Conservation (phyloP, 768 basidiomycete genomes). For the Calocera viscosa region DNA sequence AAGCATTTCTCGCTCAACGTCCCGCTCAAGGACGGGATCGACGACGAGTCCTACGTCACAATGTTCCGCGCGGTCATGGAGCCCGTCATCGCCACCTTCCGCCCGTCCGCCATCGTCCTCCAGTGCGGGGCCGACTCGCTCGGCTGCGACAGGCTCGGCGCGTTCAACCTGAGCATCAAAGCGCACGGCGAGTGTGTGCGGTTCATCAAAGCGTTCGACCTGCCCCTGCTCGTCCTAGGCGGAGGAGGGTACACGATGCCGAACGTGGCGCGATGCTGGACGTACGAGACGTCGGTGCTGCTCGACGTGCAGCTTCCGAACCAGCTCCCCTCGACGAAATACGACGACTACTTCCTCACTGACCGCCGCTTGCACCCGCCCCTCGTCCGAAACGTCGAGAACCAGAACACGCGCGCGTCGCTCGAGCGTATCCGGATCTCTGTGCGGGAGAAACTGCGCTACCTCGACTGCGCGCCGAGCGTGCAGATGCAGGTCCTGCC, state of each 20-base stretch:
- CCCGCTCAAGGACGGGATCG: slow-evolving; percentile 87
- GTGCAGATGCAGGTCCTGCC: slow-evolving; percentile 95
- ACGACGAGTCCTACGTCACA: slow-evolving; percentile 91
- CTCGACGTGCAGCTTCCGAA: slow-evolving; percentile 74
- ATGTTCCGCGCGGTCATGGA: slow-evolving; percentile 95
- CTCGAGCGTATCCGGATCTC: slow-evolving; percentile 78
- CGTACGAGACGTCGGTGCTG: slow-evolving; percentile 91
- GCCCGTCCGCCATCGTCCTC: slow-evolving; percentile 79
- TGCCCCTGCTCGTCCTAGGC: slow-evolving; percentile 83
- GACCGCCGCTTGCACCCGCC: slow-evolving; percentile 90
- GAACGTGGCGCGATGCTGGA: slow-evolving; percentile 97
- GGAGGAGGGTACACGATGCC: slow-evolving; percentile 96
- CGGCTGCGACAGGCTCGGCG: slow-evolving; percentile 86
- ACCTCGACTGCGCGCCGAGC: slow-evolving; percentile 90
- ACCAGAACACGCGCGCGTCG: slow-evolving; percentile 72
- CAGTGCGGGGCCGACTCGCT: slow-evolving; percentile 97
- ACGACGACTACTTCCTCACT: slow-evolving; percentile 86
- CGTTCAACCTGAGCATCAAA: slow-evolving; percentile 94
- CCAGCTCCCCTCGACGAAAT: slow-evolving; percentile 76
- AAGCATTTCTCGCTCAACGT: slow-evolving; percentile 95
- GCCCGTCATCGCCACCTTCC: slow-evolving; percentile 79
- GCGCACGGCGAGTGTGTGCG: slow-evolving; percentile 98
- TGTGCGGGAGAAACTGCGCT: slow-evolving; percentile 78
- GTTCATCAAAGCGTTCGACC: slow-evolving; percentile 83
- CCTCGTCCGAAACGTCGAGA: slow-evolving; percentile 80